Conservation (phyloP, 2,329 filamentous ascomycete genomes). For the Colletotrichum sp. region DNA sequence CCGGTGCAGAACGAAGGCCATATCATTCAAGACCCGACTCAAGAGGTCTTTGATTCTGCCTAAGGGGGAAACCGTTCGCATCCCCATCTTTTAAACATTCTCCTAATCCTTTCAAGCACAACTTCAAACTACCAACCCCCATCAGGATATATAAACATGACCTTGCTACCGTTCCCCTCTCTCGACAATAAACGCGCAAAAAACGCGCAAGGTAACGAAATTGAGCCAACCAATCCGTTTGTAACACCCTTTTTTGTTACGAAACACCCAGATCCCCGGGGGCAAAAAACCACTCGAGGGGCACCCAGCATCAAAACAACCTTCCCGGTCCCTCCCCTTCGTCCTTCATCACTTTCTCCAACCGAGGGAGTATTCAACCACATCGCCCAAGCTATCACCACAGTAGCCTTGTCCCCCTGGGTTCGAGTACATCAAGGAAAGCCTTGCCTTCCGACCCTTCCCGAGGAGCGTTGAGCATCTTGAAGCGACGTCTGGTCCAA, state of each 20-base stretch:
- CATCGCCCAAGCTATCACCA: accelerated
- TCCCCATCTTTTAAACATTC: no score
- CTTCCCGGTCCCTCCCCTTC: not conserved
- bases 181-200: no score
- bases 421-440: not conserved
- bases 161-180: accelerated
- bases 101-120: no score
- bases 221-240: no score
- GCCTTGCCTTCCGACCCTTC: not conserved
- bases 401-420: not conserved
- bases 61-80: no score
- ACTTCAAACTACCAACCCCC: no score
- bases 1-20: no score
- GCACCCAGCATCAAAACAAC: not conserved
- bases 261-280: not conserved
- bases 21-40: no score
- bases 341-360: not conserved
- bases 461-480: not conserved
- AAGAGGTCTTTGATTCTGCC: no score
- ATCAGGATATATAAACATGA: not conserved
- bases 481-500: not conserved
- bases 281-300: not conserved
- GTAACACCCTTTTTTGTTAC: no score
- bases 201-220: no score
- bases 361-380: not conserved